phyloP scores from a whole-genome alignment of 1,284 basidiomycete genomes.

The Farysia itapuensis region DNA sequence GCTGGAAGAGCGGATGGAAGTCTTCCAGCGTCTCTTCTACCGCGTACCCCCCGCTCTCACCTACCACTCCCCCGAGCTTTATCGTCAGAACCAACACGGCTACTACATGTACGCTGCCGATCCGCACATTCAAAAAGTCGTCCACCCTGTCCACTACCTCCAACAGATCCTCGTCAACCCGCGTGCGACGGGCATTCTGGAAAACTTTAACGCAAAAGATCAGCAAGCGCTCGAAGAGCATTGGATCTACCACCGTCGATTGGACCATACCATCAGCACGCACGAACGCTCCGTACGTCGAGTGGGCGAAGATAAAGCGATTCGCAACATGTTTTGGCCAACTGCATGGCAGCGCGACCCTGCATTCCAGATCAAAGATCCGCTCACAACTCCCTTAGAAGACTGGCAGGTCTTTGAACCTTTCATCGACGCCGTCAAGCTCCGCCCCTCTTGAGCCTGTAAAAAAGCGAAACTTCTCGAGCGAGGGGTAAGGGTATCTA shows the following conservation, averaged over 20 bases:
- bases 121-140: neutral
- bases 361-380: conserved; percentile 3
- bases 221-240: no score
- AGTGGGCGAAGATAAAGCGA: no score
- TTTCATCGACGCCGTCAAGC: conserved; percentile 7
- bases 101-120: neutral
- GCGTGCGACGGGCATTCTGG: conserved; percentile 2
- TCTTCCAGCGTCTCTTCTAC: neutral
- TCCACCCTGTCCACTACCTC: conserved; percentile 20
- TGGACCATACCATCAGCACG: no score
- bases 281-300: no score
- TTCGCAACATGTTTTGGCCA: conserved; percentile 4
- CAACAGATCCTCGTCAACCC: conserved; percentile 3
- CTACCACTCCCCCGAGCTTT: conserved; percentile 1
- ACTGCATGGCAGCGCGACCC: neutral
- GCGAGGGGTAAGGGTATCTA: no score
- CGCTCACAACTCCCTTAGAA: conserved; percentile 3
- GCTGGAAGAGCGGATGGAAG: neutral
- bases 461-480: no score
- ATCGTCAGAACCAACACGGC: neutral
- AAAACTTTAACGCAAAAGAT: conserved; percentile 11
- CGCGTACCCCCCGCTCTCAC: conserved; percentile 2
- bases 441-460: no score
- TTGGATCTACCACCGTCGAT: no score
- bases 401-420: conserved; percentile 3